Evolutionary conservation across 2,329 filamentous ascomycete genomes (phyloP), one percentile per base, ranked within the genome.

Genomic region (Aureobasidium sp.): DNA sequence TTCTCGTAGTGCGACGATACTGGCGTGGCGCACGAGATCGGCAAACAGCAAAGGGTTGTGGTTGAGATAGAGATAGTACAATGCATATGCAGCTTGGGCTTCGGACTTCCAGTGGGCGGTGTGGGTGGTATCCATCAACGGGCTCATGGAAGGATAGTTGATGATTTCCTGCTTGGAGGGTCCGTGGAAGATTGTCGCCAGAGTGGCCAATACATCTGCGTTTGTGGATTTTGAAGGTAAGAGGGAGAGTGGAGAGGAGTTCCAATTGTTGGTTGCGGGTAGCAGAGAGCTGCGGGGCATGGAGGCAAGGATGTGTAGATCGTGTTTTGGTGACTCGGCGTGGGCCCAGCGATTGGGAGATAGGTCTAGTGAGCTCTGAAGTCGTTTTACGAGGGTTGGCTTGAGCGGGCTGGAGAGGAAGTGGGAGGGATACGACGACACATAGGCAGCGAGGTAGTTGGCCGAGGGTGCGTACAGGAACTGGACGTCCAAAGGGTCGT

Each of bases 371-470:
- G 79, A 77, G 44, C 74, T 70, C 17, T 75, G 70, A 11, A 85
- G 75, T 22, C 79, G 77, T n/a, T 74, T 69, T 15, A 81, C 72
- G 47, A 84, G 78, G 22, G 73, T 71, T 47, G 77, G 73, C 45
- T 79, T 71, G 52, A 78, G 72, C 6, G 72, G 66, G 44, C 76
- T 77, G 34, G 77, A 75, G 39, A 84, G 74, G 59, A 84, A 79
- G 68, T 85, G 81, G 34, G 81, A 78, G 1, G 82, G 81, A 60
- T 84, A 85, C 3, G 72, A 72, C 36, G 78, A 77, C 8, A 79
- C 81, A 68, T 85, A 86, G 62, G 78, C 79, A 39, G 81, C 78
- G 49, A 86, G 75, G 69, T 86, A 86, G 52, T 80, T 77, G 65
- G 82, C 83, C 22, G 83, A 77, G 4, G 81, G 78, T 6, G 79